Conservation (phyloP, 2,329 filamentous ascomycete genomes). For the Rhynchosporium secalis region DNA sequence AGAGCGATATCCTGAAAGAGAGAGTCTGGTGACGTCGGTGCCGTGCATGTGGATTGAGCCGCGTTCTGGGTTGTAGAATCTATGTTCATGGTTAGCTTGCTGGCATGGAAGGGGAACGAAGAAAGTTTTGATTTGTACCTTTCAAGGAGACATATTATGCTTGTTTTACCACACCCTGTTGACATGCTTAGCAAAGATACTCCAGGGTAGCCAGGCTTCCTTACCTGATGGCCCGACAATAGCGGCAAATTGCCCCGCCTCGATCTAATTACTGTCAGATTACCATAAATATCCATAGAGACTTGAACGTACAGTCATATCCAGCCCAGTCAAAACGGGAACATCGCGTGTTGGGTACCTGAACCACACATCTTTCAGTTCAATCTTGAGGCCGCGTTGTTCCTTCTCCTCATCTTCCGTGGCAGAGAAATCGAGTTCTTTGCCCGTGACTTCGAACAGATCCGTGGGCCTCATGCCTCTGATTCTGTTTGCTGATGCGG, state of each 20-base stretch:
- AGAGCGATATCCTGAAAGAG: slow-evolving; percentile 62
- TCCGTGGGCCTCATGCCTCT: slow-evolving; percentile 42
- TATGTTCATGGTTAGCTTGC: slow-evolving; percentile 26
- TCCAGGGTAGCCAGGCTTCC: neutral
- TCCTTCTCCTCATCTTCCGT: slow-evolving; percentile 36
- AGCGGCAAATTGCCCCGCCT: slow-evolving; percentile 69
- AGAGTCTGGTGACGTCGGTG: slow-evolving; percentile 56
- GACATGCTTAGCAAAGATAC: neutral
- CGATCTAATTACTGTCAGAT: slow-evolving; percentile 33
- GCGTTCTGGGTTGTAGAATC: slow-evolving; percentile 69
- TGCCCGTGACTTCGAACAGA: slow-evolving; percentile 14
- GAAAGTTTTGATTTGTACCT: slow-evolving; percentile 38
- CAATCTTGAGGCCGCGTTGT: slow-evolving; percentile 51
- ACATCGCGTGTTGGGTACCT: slow-evolving; percentile 59
- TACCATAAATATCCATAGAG: neutral
- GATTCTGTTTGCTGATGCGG: slow-evolving; percentile 60
- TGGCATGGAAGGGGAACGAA: too few relatives aligned
- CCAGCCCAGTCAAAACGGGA: slow-evolving; percentile 60
- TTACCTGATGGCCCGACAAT: slow-evolving; percentile 62
- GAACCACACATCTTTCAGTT: slow-evolving; percentile 58
- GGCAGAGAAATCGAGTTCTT: slow-evolving; percentile 26
- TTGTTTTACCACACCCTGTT: slow-evolving; percentile 64
- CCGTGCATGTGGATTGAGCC: slow-evolving; percentile 67
- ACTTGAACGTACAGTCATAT: slow-evolving; percentile 47
- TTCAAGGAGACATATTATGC: slow-evolving; percentile 64